These are phyloP conservation scores for Microbotryum silenes-acaulis DNA, from an alignment of 1,284 basidiomycete genomes.

Conservation along the genomic window DNA sequence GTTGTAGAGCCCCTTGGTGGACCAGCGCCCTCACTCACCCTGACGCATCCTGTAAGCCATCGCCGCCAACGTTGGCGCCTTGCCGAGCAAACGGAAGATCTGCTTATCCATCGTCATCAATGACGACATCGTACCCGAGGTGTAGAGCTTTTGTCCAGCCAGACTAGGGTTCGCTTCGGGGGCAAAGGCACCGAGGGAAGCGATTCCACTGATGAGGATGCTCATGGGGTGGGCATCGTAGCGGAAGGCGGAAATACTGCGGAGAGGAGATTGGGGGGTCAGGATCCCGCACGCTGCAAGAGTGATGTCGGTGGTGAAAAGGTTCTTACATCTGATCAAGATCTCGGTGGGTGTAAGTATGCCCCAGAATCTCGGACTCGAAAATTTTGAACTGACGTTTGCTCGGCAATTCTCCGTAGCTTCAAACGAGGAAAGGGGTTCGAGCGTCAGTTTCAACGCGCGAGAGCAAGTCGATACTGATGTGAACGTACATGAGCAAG, in stretches of 20 bases:
- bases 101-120: constrained; percentile 78
- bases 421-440: constrained; percentile 41
- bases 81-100: constrained; percentile 76
- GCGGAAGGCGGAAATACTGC: constrained; percentile 22
- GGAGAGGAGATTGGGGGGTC: too few relatives aligned
- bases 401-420: constrained; percentile 70
- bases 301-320: too few relatives aligned
- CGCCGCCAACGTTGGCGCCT: constrained; percentile 75
- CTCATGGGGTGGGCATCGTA: constrained; percentile 30
- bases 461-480: not conserved
- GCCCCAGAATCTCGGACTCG: constrained; percentile 65
- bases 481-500: constrained; percentile 48
- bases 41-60: not conserved
- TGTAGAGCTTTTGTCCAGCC: constrained; percentile 70
- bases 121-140: constrained; percentile 45
- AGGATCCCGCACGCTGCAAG: not conserved
- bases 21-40: not conserved
- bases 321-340: constrained; percentile 53
- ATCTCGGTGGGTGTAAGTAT: constrained; percentile 67
- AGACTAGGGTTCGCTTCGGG: constrained; percentile 40
- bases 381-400: constrained; percentile 45
- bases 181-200: constrained; percentile 77
- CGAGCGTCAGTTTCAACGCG: not conserved
- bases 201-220: constrained; percentile 72
- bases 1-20: not conserved